These are phyloP conservation scores for Mycena latifolia DNA, from an alignment of 768 basidiomycete genomes.

Conservation along the genomic window DNA sequence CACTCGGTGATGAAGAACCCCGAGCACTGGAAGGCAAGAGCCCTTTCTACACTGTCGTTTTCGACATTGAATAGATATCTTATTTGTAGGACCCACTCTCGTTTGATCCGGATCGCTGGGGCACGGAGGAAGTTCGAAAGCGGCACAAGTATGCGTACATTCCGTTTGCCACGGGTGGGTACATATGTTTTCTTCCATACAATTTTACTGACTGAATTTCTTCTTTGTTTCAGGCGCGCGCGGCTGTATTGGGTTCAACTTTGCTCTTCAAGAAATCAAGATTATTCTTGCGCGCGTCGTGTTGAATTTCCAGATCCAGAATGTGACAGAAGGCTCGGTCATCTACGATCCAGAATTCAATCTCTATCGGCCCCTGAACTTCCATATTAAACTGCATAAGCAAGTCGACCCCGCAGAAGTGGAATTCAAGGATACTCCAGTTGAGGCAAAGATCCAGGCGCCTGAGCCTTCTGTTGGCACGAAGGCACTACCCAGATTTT, in stretches of 20 bases:
- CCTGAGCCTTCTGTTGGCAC: slow-evolving; percentile 22
- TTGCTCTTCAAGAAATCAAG: too few species aligned
- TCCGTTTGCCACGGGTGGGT: slow-evolving; percentile 29
- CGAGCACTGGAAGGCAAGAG: slow-evolving; percentile 28
- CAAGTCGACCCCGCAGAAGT: slow-evolving; percentile 19
- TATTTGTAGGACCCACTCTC: slow-evolving; percentile 28
- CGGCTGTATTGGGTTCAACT: slow-evolving; percentile 33
- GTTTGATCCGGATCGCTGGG: slow-evolving; percentile 34
- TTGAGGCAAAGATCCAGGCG: slow-evolving; percentile 14
- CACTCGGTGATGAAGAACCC: slow-evolving; percentile 33
- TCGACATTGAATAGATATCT: not conserved
- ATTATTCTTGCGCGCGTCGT: not conserved
- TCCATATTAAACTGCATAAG: slow-evolving; percentile 28
- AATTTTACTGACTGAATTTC: not conserved
- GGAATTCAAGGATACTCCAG: not conserved
- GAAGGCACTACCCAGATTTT: too few species aligned
- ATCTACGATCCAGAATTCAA: slow-evolving; percentile 35
- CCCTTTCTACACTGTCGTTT: not conserved
- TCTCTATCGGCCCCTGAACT: slow-evolving; percentile 30
- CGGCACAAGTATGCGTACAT: slow-evolving; percentile 30
- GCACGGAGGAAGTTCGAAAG: slow-evolving; percentile 23
- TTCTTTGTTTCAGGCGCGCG: slow-evolving; percentile 20
- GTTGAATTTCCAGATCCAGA: slow-evolving; percentile 24
- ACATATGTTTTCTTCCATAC: not conserved
- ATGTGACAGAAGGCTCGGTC: slow-evolving; percentile 30